A percentile compares a stretch with the other conserved stretches of the same genome.
These are phyloP conservation scores for Cordyceps farinosa DNA, from an alignment of 2,329 filamentous ascomycete species.

Conservation along the genomic window DNA sequence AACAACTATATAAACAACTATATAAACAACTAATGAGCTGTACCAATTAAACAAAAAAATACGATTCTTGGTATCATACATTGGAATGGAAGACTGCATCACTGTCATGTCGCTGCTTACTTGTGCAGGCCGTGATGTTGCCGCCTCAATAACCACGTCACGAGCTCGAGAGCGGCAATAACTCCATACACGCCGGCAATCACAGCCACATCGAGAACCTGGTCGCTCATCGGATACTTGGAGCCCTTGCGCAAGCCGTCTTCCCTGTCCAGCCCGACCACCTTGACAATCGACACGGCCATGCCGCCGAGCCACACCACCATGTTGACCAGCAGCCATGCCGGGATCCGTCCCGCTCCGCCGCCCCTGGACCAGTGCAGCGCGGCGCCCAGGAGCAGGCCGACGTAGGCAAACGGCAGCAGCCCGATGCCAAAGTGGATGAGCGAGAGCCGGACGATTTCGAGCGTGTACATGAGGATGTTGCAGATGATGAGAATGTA, in stretches of 20 bases:
- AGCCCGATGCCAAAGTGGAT: conserved; percentile 14
- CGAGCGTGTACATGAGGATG: conserved; percentile 14
- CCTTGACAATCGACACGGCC: conserved; percentile 10
- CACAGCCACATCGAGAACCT: conserved; percentile 12
- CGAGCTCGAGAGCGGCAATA: conserved; percentile 1
- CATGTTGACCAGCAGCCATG: conserved; percentile 10
- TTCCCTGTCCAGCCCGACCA: conserved; percentile 6
- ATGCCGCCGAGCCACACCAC: conserved; percentile 13
- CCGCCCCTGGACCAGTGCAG: conserved; percentile 6
- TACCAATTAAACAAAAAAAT: background rate
- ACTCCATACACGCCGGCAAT: conserved; percentile 15
- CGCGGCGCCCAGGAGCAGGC: conserved; percentile 2
- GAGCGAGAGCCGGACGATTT: conserved; percentile 11
- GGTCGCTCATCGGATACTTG: conserved; percentile 16
- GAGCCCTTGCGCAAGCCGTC: conserved; percentile 4
- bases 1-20: no score
- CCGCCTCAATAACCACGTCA: background rate
- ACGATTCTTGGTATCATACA: background rate
- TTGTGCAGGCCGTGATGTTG: background rate
- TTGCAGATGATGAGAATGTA: conserved; percentile 12
- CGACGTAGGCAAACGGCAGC: conserved; percentile 12
- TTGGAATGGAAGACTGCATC: background rate
- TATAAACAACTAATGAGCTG: background rate
- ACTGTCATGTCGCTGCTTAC: background rate
- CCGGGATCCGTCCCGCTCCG: background rate